Percentiles rank a stretch among this genome's conserved stretches.
These are phyloP conservation scores for Nannochloropsis oceanica DNA, from an alignment of 108 stramenopile genomes.

Conservation along the genomic window DNA sequence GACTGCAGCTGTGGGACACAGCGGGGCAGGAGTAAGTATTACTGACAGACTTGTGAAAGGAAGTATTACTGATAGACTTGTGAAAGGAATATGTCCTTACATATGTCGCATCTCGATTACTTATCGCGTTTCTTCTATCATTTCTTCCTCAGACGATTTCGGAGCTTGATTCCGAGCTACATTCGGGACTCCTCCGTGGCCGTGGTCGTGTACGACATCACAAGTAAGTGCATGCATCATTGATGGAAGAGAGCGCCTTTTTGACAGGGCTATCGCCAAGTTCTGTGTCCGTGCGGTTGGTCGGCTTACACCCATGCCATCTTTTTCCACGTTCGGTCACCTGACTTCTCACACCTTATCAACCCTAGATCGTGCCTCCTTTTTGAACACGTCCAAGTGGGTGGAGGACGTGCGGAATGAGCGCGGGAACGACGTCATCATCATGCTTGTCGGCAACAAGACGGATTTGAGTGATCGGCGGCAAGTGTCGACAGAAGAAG, in stretches of 20 bases:
- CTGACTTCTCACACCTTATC: too few relatives aligned
- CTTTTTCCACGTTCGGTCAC: too few relatives aligned
- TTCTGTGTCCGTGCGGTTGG: too few relatives aligned
- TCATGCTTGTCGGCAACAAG: constrained; percentile 98
- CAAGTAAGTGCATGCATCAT: constrained; percentile 44
- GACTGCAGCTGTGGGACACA: constrained; percentile 98
- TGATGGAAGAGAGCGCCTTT: too few relatives aligned
- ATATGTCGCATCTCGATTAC: not conserved
- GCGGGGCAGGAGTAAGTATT: constrained; percentile 77
- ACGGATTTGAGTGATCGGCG: constrained; percentile 92
- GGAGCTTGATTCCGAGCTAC: constrained; percentile 82
- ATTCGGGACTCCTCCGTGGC: constrained; percentile 96
- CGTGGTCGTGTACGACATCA: constrained; percentile 95
- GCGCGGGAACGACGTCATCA: constrained; percentile 90
- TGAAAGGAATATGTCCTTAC: not conserved
- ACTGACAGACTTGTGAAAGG: not conserved
- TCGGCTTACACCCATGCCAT: too few relatives aligned
- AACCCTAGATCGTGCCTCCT: constrained; percentile 54
- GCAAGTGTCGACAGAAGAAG: constrained; percentile 73
- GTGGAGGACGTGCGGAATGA: constrained; percentile 94
- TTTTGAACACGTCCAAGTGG: constrained; percentile 94
- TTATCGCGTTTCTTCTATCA: too few relatives aligned
- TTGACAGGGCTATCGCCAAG: too few relatives aligned
- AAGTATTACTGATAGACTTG: not conserved
- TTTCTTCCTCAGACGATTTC: constrained; percentile 13